A percentile compares a stretch with the other conserved stretches of the same genome.
These are phyloP conservation scores for Beauveria sp. DNA, from an alignment of 2,329 filamentous ascomycete genomes.

Conservation along the genomic window DNA sequence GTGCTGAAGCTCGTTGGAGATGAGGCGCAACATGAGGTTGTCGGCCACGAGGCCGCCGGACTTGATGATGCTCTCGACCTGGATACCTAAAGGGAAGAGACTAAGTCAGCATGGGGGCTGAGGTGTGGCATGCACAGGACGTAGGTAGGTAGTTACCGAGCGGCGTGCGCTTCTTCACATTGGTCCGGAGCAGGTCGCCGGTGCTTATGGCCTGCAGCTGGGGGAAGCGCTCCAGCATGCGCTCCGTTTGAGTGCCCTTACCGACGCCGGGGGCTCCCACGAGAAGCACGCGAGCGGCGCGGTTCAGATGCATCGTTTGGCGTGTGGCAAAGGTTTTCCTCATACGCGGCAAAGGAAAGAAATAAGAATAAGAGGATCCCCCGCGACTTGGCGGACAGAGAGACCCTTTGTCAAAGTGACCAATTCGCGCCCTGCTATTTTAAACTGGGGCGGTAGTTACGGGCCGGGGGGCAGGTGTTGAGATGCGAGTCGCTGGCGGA, in stretches of 20 bases:
- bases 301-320: slow-evolving; percentile 54
- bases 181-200: slow-evolving; percentile 82
- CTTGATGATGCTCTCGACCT: slow-evolving; percentile 85
- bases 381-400: background rate
- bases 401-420: background rate
- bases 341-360: background rate
- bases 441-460: slow-evolving; percentile 8
- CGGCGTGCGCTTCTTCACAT: slow-evolving; percentile 82
- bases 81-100: slow-evolving; percentile 55
- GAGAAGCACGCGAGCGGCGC: slow-evolving; percentile 86
- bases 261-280: slow-evolving; percentile 94
- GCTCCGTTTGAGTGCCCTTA: slow-evolving; percentile 92
- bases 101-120: background rate
- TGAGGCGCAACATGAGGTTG: slow-evolving; percentile 83
- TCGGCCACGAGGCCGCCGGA: slow-evolving; percentile 86
- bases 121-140: slow-evolving; percentile 16
- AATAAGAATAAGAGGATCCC: background rate
- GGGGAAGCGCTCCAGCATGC: slow-evolving; percentile 77
- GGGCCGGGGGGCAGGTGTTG: background rate
- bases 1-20: slow-evolving; percentile 77
- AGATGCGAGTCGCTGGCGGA: background rate
- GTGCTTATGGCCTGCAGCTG: slow-evolving; percentile 89
- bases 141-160: slow-evolving; percentile 51
- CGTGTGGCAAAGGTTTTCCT: background rate
- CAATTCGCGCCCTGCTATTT: background rate